phyloP scores from a whole-genome alignment of 225 moss, liverwort and hornwort species.

The Sphagnum contortum region DNA sequence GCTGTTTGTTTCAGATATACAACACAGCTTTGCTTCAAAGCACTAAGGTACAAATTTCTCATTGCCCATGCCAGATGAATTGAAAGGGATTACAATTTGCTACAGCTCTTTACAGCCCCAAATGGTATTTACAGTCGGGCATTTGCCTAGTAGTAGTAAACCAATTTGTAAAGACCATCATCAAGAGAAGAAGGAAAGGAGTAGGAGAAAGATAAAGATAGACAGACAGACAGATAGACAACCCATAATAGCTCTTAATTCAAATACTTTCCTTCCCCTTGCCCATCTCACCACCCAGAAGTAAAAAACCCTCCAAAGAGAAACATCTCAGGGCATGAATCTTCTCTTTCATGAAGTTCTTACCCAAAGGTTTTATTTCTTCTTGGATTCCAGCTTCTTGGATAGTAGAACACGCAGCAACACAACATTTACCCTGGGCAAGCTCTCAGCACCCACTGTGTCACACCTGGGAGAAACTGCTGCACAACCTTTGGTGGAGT shows the following conservation, averaged over 20 bases:
- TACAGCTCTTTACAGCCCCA: constrained; percentile 72
- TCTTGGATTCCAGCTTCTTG: constrained; percentile 10
- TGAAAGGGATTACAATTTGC: constrained; percentile 37
- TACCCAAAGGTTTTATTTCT: constrained; percentile 14
- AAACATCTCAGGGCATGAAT: constrained; percentile 9
- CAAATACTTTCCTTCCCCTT: constrained; percentile 28
- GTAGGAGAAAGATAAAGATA: background rate
- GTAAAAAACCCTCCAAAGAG: constrained; percentile 17
- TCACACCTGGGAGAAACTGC: constrained; percentile 12
- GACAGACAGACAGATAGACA: constrained; percentile 16
- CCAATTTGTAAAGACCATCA: constrained; percentile 44
- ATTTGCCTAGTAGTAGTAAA: constrained; percentile 26
- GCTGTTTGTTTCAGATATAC: background rate
- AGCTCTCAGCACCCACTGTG: constrained; percentile 12
- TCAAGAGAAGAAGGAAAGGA: constrained; percentile 17
- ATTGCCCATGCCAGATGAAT: constrained; percentile 19
- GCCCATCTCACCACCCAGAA: constrained; percentile 21
- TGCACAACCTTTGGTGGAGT: constrained; percentile 10
- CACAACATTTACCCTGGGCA: constrained; percentile 7
- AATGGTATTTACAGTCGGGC: constrained; percentile 91
- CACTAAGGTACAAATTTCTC: constrained; percentile 1
- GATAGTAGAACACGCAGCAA: constrained; percentile 18
- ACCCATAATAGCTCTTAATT: constrained; percentile 22
- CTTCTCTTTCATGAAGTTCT: constrained; percentile 4
- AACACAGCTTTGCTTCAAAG: constrained; percentile 2